These are phyloP conservation scores for Liquidambar formosana DNA, from an alignment of 164 flowering plant genomes.

Conservation along the genomic window DNA sequence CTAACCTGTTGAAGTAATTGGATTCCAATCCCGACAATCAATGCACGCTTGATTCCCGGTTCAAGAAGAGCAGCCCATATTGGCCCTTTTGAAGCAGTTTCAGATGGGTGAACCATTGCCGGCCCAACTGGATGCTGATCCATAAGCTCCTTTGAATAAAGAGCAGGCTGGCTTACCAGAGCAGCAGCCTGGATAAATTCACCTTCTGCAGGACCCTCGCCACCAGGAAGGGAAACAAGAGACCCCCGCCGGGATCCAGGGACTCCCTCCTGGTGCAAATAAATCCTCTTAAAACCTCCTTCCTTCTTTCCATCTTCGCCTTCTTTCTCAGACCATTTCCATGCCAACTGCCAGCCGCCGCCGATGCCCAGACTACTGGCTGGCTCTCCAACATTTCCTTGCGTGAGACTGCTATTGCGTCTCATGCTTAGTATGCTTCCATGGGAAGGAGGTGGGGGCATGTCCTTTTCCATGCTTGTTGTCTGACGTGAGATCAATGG, in stretches of 20 bases:
- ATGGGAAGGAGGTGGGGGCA: conserved; percentile 33
- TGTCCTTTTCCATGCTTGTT: conserved; percentile 52
- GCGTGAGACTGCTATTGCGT: conserved; percentile 33
- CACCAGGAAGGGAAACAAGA: conserved; percentile 49
- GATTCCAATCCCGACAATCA: conserved; percentile 58
- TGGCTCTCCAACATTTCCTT: conserved; percentile 35
- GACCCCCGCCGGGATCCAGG: conserved; percentile 55
- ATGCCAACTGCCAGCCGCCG: conserved; percentile 78
- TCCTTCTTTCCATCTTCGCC: conserved; percentile 53
- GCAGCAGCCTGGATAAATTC: conserved; percentile 64
- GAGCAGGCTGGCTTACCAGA: conserved; percentile 66
- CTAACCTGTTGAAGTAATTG: conserved; percentile 74
- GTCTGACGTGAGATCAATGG: conserved; percentile 66
- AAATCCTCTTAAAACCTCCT: conserved; percentile 59
- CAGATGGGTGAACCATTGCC: conserved; percentile 53
- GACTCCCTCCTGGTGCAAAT: conserved; percentile 52
- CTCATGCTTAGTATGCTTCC: conserved; percentile 42
- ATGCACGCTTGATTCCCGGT: conserved; percentile 67
- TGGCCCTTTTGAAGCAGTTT: conserved; percentile 48
- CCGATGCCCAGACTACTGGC: conserved; percentile 51
- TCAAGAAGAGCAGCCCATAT: conserved; percentile 58
- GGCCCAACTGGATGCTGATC: conserved; percentile 47
- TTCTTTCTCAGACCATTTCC: conserved; percentile 54
- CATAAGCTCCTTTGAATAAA: conserved; percentile 41
- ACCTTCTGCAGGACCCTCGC: conserved; percentile 35